Percentiles rank a stretch among this genome's conserved stretches.
Conservation (phyloP, 306 rosid genomes). For the Cicer arietinum region DNA sequence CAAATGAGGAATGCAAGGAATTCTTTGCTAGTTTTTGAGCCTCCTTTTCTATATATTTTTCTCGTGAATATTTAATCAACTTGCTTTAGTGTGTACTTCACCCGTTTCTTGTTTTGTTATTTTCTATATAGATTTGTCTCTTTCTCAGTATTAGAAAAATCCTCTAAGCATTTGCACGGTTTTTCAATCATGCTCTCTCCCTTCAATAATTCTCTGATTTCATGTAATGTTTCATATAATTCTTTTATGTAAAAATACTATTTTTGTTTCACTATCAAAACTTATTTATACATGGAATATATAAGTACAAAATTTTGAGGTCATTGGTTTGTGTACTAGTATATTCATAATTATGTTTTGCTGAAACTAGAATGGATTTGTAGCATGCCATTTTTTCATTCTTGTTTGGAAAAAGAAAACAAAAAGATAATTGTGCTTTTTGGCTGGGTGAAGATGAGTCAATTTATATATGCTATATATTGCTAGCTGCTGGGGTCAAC, state of each 20-base stretch:
- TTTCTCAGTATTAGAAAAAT: conserved; percentile 49
- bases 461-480: conserved; percentile 3
- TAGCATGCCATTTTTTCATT: conserved; percentile 37
- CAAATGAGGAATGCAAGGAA: conserved; percentile 42
- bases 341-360: neutral
- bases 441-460: conserved; percentile 29
- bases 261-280: neutral
- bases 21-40: conserved; percentile 35
- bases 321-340: neutral
- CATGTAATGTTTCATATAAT: neutral
- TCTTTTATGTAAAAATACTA: neutral
- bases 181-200: conserved; percentile 32
- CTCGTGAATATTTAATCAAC: conserved; percentile 56
- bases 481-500: conserved; percentile 38
- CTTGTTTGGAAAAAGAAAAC: conserved; percentile 38
- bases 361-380: conserved; percentile 15
- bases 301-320: neutral
- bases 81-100: conserved; percentile 46
- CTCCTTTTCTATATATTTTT: conserved; percentile 42
- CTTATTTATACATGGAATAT: neutral
- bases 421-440: conserved; percentile 26
- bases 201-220: conserved; percentile 35
- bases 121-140: conserved; percentile 54
- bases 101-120: conserved; percentile 58
- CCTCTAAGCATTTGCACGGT: conserved; percentile 50